A percentile compares a stretch with the other conserved stretches of the same genome.
phyloP scores from a whole-genome alignment of 148 eudicot genomes.

The Rhododendron ferrugineum region DNA sequence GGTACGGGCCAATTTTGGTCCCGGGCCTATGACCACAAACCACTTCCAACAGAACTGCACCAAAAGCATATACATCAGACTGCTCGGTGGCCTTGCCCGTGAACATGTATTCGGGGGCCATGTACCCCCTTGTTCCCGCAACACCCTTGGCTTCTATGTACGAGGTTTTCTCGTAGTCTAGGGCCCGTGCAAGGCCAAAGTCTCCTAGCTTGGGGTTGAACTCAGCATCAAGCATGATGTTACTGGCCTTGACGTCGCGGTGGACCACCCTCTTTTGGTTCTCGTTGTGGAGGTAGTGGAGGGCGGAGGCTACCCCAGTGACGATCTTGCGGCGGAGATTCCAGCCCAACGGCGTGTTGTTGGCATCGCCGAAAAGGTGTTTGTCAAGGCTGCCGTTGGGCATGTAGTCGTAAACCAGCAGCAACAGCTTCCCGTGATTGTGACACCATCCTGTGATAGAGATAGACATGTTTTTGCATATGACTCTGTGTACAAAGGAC shows the following conservation, averaged over 20 bases:
- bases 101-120: slow-evolving; percentile 83
- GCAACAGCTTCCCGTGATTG: slow-evolving; percentile 51
- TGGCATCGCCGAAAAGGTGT: slow-evolving; percentile 42
- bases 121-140: slow-evolving; percentile 75
- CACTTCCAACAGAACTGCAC: slow-evolving; percentile 63
- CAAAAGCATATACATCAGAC: slow-evolving; percentile 70
- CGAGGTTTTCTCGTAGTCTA: slow-evolving; percentile 60
- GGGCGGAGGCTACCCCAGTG: slow-evolving; percentile 43
- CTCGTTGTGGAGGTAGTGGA: slow-evolving; percentile 61
- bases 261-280: slow-evolving; percentile 72
- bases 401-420: slow-evolving; percentile 79
- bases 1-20: slow-evolving; percentile 37
- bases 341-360: slow-evolving; percentile 34
- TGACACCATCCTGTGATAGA: slow-evolving; percentile 42
- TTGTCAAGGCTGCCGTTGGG: slow-evolving; percentile 78
- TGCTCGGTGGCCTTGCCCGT: slow-evolving; percentile 68
- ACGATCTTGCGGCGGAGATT: slow-evolving; percentile 37
- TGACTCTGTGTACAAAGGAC: background rate
- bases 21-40: slow-evolving; percentile 61
- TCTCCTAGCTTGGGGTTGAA: slow-evolving; percentile 83
- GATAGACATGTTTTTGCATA: background rate
- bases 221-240: slow-evolving; percentile 68
- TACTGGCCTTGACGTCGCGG: slow-evolving; percentile 82
- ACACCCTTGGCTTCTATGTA: slow-evolving; percentile 63
- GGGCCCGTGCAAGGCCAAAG: slow-evolving; percentile 79